phyloP scores from a whole-genome alignment of 805 yeast species.

The Zygosaccharomyces rouxii region DNA sequence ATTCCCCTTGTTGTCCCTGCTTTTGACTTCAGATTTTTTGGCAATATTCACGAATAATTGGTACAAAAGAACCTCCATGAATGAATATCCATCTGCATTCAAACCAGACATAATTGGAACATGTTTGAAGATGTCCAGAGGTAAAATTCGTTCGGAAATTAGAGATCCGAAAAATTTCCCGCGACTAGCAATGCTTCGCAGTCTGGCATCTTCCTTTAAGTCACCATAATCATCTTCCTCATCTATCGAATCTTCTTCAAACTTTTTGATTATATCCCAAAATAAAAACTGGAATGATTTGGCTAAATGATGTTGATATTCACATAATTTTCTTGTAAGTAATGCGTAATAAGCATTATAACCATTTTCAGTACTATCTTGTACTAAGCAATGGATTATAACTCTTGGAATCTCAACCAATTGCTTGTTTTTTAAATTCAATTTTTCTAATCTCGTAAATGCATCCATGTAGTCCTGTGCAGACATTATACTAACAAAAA shows the following conservation, averaged over 20 bases:
- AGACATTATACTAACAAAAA: conserved; percentile 91
- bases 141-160: conserved; percentile 67
- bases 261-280: conserved; percentile 78
- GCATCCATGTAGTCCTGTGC: conserved; percentile 91
- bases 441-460: conserved; percentile 70
- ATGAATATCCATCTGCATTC: conserved; percentile 55
- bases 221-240: conserved; percentile 34
- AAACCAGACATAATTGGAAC: conserved; percentile 69
- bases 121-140: conserved; percentile 67
- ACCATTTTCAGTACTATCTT: conserved; percentile 51
- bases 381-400: conserved; percentile 75
- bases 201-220: conserved; percentile 49
- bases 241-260: conserved; percentile 51
- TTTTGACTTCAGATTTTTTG: conserved; percentile 53
- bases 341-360: conserved; percentile 89
- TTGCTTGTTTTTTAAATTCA: conserved; percentile 73
- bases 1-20: conserved; percentile 28
- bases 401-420: conserved; percentile 84
- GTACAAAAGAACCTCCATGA: conserved; percentile 69
- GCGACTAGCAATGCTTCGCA: conserved; percentile 60
- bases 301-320: conserved; percentile 58
- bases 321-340: conserved; percentile 72
- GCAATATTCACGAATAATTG: conserved; percentile 62
- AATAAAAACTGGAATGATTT: conserved; percentile 84
- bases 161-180: conserved; percentile 79